These are phyloP conservation scores for Cinchona pubescens DNA, from an alignment of 257 asterid genomes.

Conservation along the genomic window DNA sequence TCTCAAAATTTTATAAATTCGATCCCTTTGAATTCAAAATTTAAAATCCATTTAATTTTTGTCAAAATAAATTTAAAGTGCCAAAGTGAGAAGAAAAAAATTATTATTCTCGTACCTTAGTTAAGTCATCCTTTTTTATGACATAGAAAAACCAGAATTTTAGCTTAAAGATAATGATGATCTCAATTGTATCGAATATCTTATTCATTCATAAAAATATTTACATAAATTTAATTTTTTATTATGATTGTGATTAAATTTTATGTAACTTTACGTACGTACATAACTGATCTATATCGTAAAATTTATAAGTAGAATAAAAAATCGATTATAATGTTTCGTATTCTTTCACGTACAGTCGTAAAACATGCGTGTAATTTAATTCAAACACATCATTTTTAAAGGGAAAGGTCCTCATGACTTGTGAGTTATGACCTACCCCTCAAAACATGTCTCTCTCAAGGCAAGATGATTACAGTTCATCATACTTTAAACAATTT, in stretches of 20 bases:
- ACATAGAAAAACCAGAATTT: constrained; percentile 4
- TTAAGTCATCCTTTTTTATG: background rate
- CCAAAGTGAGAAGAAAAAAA: background rate
- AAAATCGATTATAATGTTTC: too few relatives aligned
- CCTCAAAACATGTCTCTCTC: constrained; percentile 13
- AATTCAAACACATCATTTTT: constrained; percentile 11
- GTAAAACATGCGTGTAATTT: constrained; percentile 6
- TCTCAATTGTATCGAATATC: constrained; percentile 15
- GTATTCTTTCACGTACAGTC: constrained; percentile 10
- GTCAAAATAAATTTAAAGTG: background rate
- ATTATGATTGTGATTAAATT: too few relatives aligned
- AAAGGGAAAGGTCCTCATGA: constrained; percentile 36
- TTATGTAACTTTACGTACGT: too few relatives aligned
- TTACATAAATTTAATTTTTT: too few relatives aligned
- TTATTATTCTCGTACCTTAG: background rate
- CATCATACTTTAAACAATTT: background rate
- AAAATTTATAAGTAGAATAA: too few relatives aligned
- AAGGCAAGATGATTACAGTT: constrained; percentile 11
- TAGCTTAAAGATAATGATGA: constrained; percentile 18
- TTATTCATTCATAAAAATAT: constrained; percentile 9
- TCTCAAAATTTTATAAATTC: background rate
- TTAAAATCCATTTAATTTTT: background rate
- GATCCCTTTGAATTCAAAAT: background rate
- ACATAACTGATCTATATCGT: too few relatives aligned
- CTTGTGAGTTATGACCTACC: constrained; percentile 10